Conservation (phyloP, 129 eudicot species). For the Apium graveolens region DNA sequence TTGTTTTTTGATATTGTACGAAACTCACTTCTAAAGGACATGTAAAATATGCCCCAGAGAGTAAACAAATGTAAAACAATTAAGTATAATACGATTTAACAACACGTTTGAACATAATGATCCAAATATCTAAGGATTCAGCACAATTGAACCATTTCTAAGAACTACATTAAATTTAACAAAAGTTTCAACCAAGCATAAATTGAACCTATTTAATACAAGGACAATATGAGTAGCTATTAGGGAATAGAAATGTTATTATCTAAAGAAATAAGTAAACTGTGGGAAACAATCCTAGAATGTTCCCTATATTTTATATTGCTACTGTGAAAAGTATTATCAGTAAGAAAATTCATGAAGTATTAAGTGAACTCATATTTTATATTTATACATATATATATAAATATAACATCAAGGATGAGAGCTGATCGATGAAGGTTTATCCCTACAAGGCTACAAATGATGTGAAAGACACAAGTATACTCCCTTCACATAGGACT, state of each 20-base stretch:
- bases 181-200: background rate
- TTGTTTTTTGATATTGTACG: background rate
- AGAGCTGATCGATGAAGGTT: background rate
- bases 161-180: background rate
- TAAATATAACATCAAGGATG: background rate
- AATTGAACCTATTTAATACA: no score
- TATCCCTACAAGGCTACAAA: no score
- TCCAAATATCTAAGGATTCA: background rate
- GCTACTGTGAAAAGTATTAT: no score
- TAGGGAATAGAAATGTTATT: no score
- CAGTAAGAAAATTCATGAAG: no score
- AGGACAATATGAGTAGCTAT: no score
- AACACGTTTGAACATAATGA: background rate
- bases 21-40: background rate
- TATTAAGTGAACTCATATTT: no score
- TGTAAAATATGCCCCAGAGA: background rate
- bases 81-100: background rate
- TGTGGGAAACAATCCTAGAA: background rate
- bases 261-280: no score
- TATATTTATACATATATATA: no score
- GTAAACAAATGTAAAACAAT: background rate
- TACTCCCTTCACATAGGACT: background rate
- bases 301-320: background rate
- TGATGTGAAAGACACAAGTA: background rate
- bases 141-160: background rate